These are phyloP conservation scores for Geranium rotundifolium DNA, from an alignment of 345 rosid genomes.

Conservation along the genomic window DNA sequence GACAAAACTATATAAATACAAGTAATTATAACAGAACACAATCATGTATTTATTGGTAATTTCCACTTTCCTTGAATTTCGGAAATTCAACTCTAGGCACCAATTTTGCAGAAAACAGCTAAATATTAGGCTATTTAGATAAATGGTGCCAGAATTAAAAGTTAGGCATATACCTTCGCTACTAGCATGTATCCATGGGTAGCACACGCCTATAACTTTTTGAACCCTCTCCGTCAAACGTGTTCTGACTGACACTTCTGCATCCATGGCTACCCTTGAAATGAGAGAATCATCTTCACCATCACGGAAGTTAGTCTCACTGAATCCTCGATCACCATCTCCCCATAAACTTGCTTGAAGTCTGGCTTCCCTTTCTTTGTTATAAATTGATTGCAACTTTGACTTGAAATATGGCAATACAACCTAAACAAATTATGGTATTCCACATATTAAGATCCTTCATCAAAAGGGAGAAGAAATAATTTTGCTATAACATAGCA, in stretches of 20 bases:
- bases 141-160: background rate
- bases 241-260: slow-evolving; percentile 46
- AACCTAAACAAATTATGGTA: slow-evolving; percentile 41
- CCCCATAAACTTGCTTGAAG: slow-evolving; percentile 98
- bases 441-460: slow-evolving; percentile 11
- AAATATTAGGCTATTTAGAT: too few relatives aligned
- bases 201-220: slow-evolving; percentile 65
- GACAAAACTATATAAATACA: too few relatives aligned
- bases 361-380: slow-evolving; percentile 92
- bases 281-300: slow-evolving; percentile 36
- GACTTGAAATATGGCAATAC: slow-evolving; percentile 89
- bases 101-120: too few relatives aligned
- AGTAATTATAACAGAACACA: too few relatives aligned
- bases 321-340: slow-evolving; percentile 51
- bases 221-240: slow-evolving; percentile 48
- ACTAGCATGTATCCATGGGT: slow-evolving; percentile 91
- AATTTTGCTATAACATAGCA: too few relatives aligned
- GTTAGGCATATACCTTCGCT: slow-evolving; percentile 65
- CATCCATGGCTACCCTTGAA: slow-evolving; percentile 30
- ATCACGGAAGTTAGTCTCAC: slow-evolving; percentile 34
- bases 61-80: too few relatives aligned
- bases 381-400: slow-evolving; percentile 72
- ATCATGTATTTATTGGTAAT: too few relatives aligned
- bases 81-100: too few relatives aligned
- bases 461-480: slow-evolving; percentile 5